Evolutionary conservation across 2,329 filamentous ascomycete genomes (phyloP), one percentile per base, ranked within the genome.

Genomic region (Fusarium nelsonii): DNA sequence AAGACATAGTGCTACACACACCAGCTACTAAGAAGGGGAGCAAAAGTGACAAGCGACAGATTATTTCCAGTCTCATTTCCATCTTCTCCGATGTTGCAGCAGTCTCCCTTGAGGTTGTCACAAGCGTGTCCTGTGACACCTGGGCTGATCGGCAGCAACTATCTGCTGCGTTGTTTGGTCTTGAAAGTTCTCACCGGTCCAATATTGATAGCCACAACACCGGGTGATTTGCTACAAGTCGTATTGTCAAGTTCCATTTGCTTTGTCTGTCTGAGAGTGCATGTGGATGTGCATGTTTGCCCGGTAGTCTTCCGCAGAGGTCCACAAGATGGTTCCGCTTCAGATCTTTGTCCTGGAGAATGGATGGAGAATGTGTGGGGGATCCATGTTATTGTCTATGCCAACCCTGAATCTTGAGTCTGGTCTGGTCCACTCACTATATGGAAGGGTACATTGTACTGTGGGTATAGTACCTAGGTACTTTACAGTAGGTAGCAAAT

Each of bases 51-150:
- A 53, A 64, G 40, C 51, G 55, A 34, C 65, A 52, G 43, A 61
- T 54, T 69, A 68, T 68, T 69, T 52, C 65, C 65, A 68, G 51
- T 46, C 40, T 61, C 61, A 69, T 71, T 65, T 71, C 61, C 67
- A 66, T 63, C 44, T 44, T 39, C 59, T 39, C 63, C 46, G 48
- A 65, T 18, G 48, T 60, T 65, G 33, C 61, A 65, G 20, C 46
- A 60, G 48, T n/a, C 40, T 46, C 30, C 36, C 34, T 48, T 41
- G 23, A 41, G 10, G 26, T 63, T 51, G 58, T 58, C 45, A 63
- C 63, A 40, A 53, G 48, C 32, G 28, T 45, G 32, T 34, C 61
- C 48, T 61, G 61, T 46, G 54, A 61, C 54, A 51, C 30, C 48
- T 37, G 36, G 51, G 44, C 34, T 34, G 48, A 65, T 56, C 53